Evolutionary conservation across 2,329 filamentous ascomycete genomes (phyloP), one percentile per base, ranked within the genome.

Genomic region (Alternaria sp.): DNA sequence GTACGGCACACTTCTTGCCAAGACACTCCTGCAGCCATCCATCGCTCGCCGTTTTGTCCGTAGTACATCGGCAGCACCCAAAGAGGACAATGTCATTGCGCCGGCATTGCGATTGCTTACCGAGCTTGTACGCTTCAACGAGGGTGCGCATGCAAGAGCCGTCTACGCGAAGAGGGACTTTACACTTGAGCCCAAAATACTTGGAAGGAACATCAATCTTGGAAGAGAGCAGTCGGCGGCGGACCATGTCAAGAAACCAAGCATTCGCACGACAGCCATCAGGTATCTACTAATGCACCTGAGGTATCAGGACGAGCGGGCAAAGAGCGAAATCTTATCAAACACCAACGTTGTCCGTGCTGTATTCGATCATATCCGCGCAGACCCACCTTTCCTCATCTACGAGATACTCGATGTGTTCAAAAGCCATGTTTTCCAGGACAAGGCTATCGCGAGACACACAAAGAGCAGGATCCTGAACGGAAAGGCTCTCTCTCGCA

Each of bases 1-100:
- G 2, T 87, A 92, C 69, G 94, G 93, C 9, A 81, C 93, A 7
- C 87, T 90, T 30, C 84, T 99, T 48, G 93, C 92, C 76, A 91
- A 92, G 66, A 92, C 92, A 16, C 81, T 98, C 42, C 81, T 99
- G 28, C 91, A 93, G 70, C 91, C 91, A 65, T 87, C 89, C 26
- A 92, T 97, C 67, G 84, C 94, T 64, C 92, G 94, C 68, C 86
- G 96, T 3, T 81, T 98, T 24, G 89, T 92, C 32, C 89, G 89
- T 61, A 93, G 92, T 61, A 81, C 98, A 18, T 90, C 91, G 4
- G 88, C 92, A 0, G 89, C 91, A 24, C 94, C 93, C 77, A 86
- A 88, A 48, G 97, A 96, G 74, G 93, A 93, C 39, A 93, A 92
- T 77, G 83, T 98, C 59, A 94, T 97, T 62, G 95, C 93, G 3